A percentile compares a stretch with the other conserved stretches of the same genome.
These are phyloP conservation scores for Tolypocladium nubicola DNA, from an alignment of 2,329 filamentous ascomycete species.

Conservation along the genomic window DNA sequence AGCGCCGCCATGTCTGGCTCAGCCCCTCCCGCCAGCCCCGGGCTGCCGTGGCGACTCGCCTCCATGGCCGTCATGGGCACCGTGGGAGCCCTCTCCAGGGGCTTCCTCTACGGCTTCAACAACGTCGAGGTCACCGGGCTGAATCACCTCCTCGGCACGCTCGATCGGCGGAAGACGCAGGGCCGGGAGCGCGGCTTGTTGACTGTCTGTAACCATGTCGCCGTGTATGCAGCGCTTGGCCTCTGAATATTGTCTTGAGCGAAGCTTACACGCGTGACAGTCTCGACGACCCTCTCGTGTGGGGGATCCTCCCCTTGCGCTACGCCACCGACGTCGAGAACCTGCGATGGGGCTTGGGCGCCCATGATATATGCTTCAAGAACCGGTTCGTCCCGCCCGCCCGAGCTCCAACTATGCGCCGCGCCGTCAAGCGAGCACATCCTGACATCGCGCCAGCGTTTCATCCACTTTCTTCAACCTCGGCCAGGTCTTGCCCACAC, in stretches of 20 bases:
- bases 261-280: slow-evolving; percentile 31
- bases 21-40: slow-evolving; percentile 32
- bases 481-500: slow-evolving; percentile 84
- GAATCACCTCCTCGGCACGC: slow-evolving; percentile 60
- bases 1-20: slow-evolving; percentile 8
- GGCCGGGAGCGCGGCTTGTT: slow-evolving; percentile 66
- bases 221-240: slow-evolving; percentile 17
- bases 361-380: slow-evolving; percentile 91
- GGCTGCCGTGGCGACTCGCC: slow-evolving; percentile 58
- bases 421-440: not conserved
- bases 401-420: not conserved
- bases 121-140: slow-evolving; percentile 67
- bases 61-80: slow-evolving; percentile 68
- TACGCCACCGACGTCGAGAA: slow-evolving; percentile 65
- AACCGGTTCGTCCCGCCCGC: slow-evolving; percentile 49
- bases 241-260: not conserved
- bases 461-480: slow-evolving; percentile 72
- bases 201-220: slow-evolving; percentile 47
- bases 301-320: slow-evolving; percentile 73
- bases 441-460: slow-evolving; percentile 34
- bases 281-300: slow-evolving; percentile 87
- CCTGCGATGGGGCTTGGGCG: slow-evolving; percentile 80
- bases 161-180: slow-evolving; percentile 61
- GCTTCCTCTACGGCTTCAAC: slow-evolving; percentile 67
- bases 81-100: slow-evolving; percentile 58